Conservation (phyloP, 2,329 filamentous ascomycete genomes). For the Fusarium miscanthi region DNA sequence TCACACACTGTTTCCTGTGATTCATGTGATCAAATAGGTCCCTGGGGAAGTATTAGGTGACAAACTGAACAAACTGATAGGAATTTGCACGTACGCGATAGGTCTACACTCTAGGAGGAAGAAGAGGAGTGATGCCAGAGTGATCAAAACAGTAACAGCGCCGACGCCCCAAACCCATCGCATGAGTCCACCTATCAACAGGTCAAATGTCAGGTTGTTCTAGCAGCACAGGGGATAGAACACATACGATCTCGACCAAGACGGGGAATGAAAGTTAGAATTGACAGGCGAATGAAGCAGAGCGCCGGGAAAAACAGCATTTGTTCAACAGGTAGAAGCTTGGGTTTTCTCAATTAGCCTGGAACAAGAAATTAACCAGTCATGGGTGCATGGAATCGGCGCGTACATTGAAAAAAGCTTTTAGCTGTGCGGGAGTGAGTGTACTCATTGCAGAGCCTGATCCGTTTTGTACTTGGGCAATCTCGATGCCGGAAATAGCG, state of each 20-base stretch:
- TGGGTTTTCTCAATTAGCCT: not conserved
- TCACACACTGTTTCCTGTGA: not conserved
- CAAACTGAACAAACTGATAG: rapidly evolving
- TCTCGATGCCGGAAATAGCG: not conserved
- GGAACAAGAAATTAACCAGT: rapidly evolving
- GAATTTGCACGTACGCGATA: rapidly evolving
- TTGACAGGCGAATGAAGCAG: not conserved
- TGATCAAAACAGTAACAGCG: not conserved
- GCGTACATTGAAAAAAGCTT: not conserved
- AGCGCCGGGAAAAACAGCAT: not conserved
- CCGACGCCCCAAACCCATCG: not conserved
- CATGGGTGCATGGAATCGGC: rapidly evolving
- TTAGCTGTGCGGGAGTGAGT: not conserved
- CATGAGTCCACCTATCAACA: not conserved
- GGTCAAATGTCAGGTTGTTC: rapidly evolving
- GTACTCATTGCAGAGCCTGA: not conserved
- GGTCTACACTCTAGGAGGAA: not conserved
- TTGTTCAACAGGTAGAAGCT: not conserved
- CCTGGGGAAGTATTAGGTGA: rapidly evolving
- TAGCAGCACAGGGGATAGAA: rapidly evolving
- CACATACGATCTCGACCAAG: not conserved
- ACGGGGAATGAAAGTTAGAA: not conserved
- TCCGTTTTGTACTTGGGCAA: not conserved
- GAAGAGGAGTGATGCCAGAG: not conserved
- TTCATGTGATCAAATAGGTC: not conserved